Base-by-base conservation (phyloP, 371 early-diverging fungal genomes). In the Chytridium lagenaria region DNA sequence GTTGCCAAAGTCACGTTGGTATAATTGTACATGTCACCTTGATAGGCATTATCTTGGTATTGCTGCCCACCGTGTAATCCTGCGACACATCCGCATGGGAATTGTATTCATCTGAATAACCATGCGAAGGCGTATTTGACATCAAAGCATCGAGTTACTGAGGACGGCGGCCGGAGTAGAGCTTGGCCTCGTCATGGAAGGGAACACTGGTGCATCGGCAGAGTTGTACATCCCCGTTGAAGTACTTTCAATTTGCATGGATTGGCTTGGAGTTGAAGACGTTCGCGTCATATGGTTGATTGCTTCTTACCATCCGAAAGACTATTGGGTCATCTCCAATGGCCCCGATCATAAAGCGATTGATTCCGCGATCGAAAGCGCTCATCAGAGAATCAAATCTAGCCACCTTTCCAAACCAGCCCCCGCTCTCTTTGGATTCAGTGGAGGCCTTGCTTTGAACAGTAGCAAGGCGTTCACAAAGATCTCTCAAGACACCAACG, bases 371-470 rank as follows among this genome's bases (percentile, higher is more conserved):
- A 71, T 92, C 93, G 34, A 92, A 75, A 1, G 90, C 85, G 31
- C 86, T 90, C 87, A 88, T 90, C 0, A 92, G 77, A 10, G 89
- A 87, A 59, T 90, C 90, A 22, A 89, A 87, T 77, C 89, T 88
- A 50, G 88, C 76, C 19, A 91, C 78, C 70, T 87, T 89, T 67
- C 85, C 88, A 75, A 78, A 73, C 75, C 75, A 76, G 64, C 71
- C 70, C 71, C 67, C 81, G 83, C 85, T 84, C 81, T 72, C 84
- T 68, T 68, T 81, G 79, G 68, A 77, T 76, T 57, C 85, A 82
- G 63, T 74, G 61, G 72, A 1, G 76, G 77, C 55, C 44, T 61
- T 49, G 39, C 33, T 65, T 38, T 72, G 80, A 2, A 77, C 78
- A 15, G 76, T 73, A 36, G 81, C 71, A 2, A 86, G 69, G 19